Percentiles rank a stretch among this genome's conserved stretches.
phyloP scores from a whole-genome alignment of 352 stramenopile species.

The Pythium volutum region DNA sequence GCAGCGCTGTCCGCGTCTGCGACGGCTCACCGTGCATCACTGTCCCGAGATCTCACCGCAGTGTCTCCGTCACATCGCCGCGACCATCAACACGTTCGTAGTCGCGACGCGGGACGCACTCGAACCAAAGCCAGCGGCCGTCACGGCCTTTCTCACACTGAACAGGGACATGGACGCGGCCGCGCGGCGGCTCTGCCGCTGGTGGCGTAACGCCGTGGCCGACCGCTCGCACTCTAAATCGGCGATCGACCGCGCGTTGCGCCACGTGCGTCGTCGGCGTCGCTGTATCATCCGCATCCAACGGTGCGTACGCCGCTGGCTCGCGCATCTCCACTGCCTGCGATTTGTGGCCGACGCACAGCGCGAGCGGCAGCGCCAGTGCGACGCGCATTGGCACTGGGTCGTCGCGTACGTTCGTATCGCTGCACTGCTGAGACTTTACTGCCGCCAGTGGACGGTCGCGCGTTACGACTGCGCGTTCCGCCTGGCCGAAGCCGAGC shows the following conservation, averaged over 20 bases:
- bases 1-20: constrained; percentile 29
- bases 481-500: constrained; percentile 23
- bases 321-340: constrained; percentile 22
- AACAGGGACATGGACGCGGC: constrained; percentile 30
- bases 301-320: constrained; percentile 39
- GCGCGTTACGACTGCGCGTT: constrained; percentile 33
- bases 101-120: constrained; percentile 41
- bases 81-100: constrained; percentile 32
- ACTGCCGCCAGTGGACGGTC: constrained; percentile 34
- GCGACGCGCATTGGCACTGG: constrained; percentile 29
- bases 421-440: constrained; percentile 28
- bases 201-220: constrained; percentile 34
- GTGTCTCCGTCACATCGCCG: constrained; percentile 35
- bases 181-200: constrained; percentile 41
- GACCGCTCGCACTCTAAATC: constrained; percentile 35
- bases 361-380: constrained; percentile 25
- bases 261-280: constrained; percentile 42
- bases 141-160: constrained; percentile 42
- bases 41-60: constrained; percentile 59
- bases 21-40: constrained; percentile 50
- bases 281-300: constrained; percentile 47
- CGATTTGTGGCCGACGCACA: constrained; percentile 26
- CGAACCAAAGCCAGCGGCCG: constrained; percentile 44
- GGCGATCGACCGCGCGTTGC: constrained; percentile 42
- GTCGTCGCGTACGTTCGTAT: constrained; percentile 33